Base-by-base conservation (phyloP, 176 grass and related monocot species). In the Phyllostachys edulis region DNA sequence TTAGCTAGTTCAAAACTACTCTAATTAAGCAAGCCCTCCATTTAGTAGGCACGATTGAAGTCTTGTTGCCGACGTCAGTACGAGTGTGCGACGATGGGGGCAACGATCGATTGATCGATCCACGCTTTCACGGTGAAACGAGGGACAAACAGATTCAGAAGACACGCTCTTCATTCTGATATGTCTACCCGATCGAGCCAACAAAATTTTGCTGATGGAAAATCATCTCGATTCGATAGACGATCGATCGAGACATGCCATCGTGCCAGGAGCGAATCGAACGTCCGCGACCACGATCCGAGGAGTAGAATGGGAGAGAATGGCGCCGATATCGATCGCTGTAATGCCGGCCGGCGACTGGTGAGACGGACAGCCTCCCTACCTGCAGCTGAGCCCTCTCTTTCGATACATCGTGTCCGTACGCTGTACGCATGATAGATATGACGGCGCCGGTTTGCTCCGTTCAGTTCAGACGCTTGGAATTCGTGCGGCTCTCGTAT, bases 341-440 rank as follows among this genome's bases (percentile, higher is more conserved):
- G 80, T 23, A 32, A 1, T 11, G 75, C 41, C 82, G 69, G 75
- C 41, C 82, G 69, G 69, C 76, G 62, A 75, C 76, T 15, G 52
- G 40, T 27, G 80, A 90, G 70, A 56, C 65, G 57, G 79, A 82
- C 88, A 18, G 15, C 66, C 5, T 36, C 79, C 40, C 84, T 86
- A 27, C 83, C 57, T 73, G 46, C 51, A 32, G 87, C 69, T 85
- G 69, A 49, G 62, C 69, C 62, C 62, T 89, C 82, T 3, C 69
- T 80, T 74, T 89, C 87, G 2, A 0, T 3, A n/a, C 77, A 15
- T 67, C 59, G 29, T 10, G 18, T 40, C 85, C 40, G 63, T 67
- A 68, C 63, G 49, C 85, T 27, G 63, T 67, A 68, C 63, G 49
- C 77, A 56, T 13, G 49, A 26, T 13, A 1, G 7, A 63, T 11